Evolutionary conservation across 1,139 yeast genomes (phyloP).

Genomic region (Protomyces inundatus): DNA sequence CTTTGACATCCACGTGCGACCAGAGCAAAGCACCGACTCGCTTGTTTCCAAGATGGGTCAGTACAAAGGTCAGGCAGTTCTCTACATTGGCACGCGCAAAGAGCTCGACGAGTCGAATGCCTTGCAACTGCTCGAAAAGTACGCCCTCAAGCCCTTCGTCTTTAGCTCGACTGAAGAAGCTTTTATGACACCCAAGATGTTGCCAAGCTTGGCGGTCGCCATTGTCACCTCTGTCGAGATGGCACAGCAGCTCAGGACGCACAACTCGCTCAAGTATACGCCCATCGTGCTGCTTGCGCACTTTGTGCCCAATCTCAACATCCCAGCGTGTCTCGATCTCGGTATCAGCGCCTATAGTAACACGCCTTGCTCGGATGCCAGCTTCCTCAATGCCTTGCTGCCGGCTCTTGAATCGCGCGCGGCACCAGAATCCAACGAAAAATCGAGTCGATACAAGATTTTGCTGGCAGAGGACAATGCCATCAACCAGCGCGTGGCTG

Average conservation of each 20-base stretch:
- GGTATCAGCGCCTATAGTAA: constrained; percentile 86
- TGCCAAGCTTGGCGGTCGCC: constrained; percentile 63
- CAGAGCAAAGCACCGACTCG: constrained; percentile 73
- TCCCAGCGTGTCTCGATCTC: constrained; percentile 74
- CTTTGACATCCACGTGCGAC: constrained; percentile 45
- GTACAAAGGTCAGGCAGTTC: constrained; percentile 61
- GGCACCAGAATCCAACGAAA: constrained; percentile 73
- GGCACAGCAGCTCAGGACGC: constrained; percentile 60
- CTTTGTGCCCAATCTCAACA: constrained; percentile 69
- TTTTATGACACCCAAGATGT: constrained; percentile 37
- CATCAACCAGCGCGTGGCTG: constrained; percentile 82
- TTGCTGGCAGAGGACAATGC: constrained; percentile 81
- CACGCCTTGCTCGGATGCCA: constrained; percentile 76
- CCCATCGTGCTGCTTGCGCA: constrained; percentile 75
- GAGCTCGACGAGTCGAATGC: constrained; percentile 48
- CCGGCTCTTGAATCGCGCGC: constrained; percentile 82
- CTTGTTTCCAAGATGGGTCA: constrained; percentile 68
- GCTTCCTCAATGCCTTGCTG: constrained; percentile 71
- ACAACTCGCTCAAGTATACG: constrained; percentile 72
- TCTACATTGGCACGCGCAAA: constrained; percentile 66
- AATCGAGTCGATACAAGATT: constrained; percentile 66
- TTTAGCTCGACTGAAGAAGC: constrained; percentile 44
- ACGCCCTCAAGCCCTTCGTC: constrained; percentile 44
- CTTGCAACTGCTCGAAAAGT: constrained; percentile 43
- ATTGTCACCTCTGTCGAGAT: constrained; percentile 73